Percentiles rank a stretch among this genome's conserved stretches.
Conservation (phyloP, 2,329 filamentous ascomycete species). For the Hypoxylon sp. region DNA sequence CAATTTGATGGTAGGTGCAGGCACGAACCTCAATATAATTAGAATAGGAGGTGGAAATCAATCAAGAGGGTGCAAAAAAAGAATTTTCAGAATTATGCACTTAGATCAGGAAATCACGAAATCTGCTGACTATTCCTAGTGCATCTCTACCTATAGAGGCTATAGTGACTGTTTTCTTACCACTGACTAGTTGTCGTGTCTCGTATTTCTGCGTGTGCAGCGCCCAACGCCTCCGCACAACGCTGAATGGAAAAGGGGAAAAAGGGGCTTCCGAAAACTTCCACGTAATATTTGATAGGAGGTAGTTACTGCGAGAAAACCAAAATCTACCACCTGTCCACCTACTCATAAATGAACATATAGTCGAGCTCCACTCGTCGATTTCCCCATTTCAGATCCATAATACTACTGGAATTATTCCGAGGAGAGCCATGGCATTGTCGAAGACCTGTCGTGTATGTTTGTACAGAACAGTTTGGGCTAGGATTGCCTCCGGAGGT, state of each 20-base stretch:
- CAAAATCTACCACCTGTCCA: not conserved
- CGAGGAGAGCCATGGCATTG: constrained; percentile 38
- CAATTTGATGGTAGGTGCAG: too few relatives aligned
- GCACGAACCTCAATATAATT: too few relatives aligned
- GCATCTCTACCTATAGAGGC: too few relatives aligned
- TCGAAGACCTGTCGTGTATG: constrained; percentile 32
- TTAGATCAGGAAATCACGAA: not conserved
- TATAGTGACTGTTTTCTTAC: constrained; percentile 1
- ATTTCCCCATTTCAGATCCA: not conserved
- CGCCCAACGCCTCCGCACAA: not conserved
- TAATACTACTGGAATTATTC: constrained; percentile 21
- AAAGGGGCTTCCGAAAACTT: not conserved
- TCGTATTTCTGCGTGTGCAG: not conserved
- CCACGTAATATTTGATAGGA: not conserved
- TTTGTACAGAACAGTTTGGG: constrained; percentile 37
- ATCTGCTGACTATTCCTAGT: not conserved
- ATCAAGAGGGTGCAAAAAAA: too few relatives aligned
- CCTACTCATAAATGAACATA: not conserved
- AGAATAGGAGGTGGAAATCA: too few relatives aligned
- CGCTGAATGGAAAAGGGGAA: not conserved
- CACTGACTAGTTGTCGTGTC: not conserved
- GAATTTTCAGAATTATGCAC: too few relatives aligned
- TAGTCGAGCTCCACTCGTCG: too few relatives aligned
- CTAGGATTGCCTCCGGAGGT: constrained; percentile 32
- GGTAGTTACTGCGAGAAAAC: not conserved